Evolutionary conservation across 2,329 filamentous ascomycete genomes (phyloP), one percentile per base, ranked within the genome.

Genomic region (Acephala macrosclerotiorum): DNA sequence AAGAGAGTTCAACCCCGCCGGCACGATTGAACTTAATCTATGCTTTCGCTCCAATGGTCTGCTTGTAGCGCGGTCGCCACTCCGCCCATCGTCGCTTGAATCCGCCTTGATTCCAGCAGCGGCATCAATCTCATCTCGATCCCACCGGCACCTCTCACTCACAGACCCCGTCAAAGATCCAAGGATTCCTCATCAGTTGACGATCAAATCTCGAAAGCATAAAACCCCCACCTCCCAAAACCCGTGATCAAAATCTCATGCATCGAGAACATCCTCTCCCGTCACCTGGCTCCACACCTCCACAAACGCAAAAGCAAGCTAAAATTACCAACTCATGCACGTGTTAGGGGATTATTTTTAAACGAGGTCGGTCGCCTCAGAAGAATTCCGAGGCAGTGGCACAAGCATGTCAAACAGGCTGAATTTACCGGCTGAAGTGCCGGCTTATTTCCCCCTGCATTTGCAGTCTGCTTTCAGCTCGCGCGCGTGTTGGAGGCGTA

Each of bases 281-380:
- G 11, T 25, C 45, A 49, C 20, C 45, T 22, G 25, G n/a, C 26
- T n/a, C 5, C 26, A 33, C 29, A 61, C 7, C 33, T 18, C 45
- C 22, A 26, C 18, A 4, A 26, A 29, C 16, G 9, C 20, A 9
- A 14, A 20, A 9, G 12, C 5, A 9, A 55, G 26, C 36, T 1
- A 36, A 56, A 56, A 45, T 26, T 11, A 57, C 33, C 38, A 33
- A 18, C 55, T 25, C 22, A 42, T 62, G 33, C 60, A 62, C 36
- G 49, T 56, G 60, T 62, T 36, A 36, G 20, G 33, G 40, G 47
- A 26, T 61, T 45, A 56, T 53, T 38, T n/a, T 61, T 61, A 61
- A 33, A 33, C 29, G 29, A 33, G 29, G 29, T 33, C 29, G 59
- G 29, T 25, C 47, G 22, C 38, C 55, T 20, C 33, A 8, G 9